Evolutionary conservation across 345 rosid species (phyloP).

Genomic region (Arabis hirsuta): DNA sequence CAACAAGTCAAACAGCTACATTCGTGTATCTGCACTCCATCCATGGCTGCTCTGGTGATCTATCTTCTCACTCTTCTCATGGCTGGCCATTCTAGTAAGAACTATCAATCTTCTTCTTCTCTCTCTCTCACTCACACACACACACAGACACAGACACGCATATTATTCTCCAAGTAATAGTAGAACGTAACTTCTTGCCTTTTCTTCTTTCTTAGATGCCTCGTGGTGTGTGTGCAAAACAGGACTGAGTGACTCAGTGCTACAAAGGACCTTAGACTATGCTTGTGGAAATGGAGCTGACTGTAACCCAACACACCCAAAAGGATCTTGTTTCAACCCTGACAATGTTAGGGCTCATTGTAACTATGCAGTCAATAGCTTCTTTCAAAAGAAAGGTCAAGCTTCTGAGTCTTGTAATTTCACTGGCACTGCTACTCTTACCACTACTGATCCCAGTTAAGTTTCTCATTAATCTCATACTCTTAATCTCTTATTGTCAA

Average conservation of each 20-base stretch:
- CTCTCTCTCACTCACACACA: no score
- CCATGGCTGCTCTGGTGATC: constrained; percentile 56
- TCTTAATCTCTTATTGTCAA: neutral
- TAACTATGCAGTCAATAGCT: constrained; percentile 90
- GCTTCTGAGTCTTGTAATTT: constrained; percentile 80
- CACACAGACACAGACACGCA: no score
- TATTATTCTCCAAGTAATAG: no score
- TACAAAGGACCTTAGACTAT: constrained; percentile 85
- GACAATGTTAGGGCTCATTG: constrained; percentile 80
- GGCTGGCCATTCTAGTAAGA: constrained; percentile 58
- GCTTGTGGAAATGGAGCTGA: constrained; percentile 99
- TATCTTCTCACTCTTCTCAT: constrained; percentile 53
- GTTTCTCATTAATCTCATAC: constrained; percentile 9
- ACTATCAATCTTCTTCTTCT: constrained; percentile 9
- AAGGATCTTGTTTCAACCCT: constrained; percentile 70
- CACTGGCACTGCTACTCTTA: constrained; percentile 61
- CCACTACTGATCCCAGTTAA: constrained; percentile 67
- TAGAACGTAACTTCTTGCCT: neutral
- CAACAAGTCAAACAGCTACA: constrained; percentile 19
- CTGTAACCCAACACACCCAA: constrained; percentile 64
- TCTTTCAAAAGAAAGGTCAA: constrained; percentile 80
- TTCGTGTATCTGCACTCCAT: constrained; percentile 11
- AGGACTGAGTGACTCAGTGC: constrained; percentile 51
- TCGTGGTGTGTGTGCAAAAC: constrained; percentile 94
- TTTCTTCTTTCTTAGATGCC: constrained; percentile 48